Evolutionary conservation across 23 red algal species (phyloP).

Genomic region (Agarophyton chilense): DNA sequence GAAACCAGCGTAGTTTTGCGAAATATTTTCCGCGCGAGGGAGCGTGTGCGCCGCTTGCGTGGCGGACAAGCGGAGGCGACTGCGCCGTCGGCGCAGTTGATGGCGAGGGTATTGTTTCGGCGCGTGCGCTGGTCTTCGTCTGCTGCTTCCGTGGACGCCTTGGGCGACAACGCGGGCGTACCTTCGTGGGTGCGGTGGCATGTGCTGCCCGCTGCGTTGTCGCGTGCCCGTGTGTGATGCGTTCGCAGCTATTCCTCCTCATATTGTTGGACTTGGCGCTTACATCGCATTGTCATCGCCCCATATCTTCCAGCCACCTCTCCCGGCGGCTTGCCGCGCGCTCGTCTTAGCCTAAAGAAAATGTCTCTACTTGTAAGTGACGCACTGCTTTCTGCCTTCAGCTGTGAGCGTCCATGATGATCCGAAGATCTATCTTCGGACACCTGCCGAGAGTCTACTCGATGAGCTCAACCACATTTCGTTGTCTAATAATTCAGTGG

Average conservation of each 20-base stretch:
- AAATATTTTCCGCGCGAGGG: not conserved
- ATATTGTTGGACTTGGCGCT: too few relatives aligned
- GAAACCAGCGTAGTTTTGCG: not conserved
- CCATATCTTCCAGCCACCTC: too few relatives aligned
- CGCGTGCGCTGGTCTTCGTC: not conserved
- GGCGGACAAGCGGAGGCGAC: not conserved
- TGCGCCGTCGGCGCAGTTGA: not conserved
- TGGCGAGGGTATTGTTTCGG: not conserved
- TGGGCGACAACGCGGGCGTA: too few relatives aligned
- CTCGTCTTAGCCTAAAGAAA: too few relatives aligned
- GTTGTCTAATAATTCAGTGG: conserved; percentile 44
- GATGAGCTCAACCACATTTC: conserved; percentile 54
- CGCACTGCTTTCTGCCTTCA: not conserved
- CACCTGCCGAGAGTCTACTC: conserved; percentile 47
- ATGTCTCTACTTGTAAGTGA: too few relatives aligned
- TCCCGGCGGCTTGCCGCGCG: too few relatives aligned
- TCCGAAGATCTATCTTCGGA: conserved; percentile 52
- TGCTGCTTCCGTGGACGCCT: not conserved
- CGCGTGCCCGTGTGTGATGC: too few relatives aligned
- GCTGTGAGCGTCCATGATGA: not conserved
- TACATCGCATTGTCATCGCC: too few relatives aligned
- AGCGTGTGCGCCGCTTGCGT: not conserved
- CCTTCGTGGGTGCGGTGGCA: too few relatives aligned
- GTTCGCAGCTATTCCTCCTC: too few relatives aligned
- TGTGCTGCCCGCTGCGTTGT: too few relatives aligned